Percentiles rank a stretch among this genome's conserved stretches.
These are phyloP conservation scores for Pseudofabraea citricarpa DNA, from an alignment of 2,329 filamentous ascomycete genomes.

Conservation along the genomic window DNA sequence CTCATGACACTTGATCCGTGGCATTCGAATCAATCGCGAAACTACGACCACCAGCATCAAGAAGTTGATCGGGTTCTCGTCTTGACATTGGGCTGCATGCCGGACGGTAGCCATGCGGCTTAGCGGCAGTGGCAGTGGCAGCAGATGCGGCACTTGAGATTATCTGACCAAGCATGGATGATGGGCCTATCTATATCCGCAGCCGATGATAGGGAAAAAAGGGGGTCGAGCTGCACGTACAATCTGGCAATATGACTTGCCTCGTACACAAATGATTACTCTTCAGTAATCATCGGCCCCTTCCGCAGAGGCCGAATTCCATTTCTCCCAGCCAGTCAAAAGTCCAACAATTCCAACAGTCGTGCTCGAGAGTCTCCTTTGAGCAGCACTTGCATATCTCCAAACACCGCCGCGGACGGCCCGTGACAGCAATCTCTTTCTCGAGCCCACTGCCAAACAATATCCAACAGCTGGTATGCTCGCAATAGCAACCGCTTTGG, in stretches of 20 bases:
- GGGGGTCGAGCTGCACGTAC: too few species aligned
- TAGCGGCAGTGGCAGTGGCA: not conserved
- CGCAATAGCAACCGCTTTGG: not conserved
- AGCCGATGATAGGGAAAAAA: too few species aligned
- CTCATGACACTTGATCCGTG: not conserved
- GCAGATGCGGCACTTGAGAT: not conserved
- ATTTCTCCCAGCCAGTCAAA: slow-evolving; percentile 1
- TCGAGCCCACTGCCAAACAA: slow-evolving; percentile 2
- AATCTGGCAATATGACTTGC: too few species aligned
- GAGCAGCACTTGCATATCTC: slow-evolving; percentile 15
- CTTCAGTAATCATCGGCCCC: not conserved
- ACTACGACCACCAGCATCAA: not conserved
- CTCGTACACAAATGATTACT: too few species aligned
- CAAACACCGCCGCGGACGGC: slow-evolving; percentile 16
- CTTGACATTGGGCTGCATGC: not conserved
- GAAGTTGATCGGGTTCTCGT: too few species aligned
- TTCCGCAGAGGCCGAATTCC: not conserved
- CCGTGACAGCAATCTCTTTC: too few species aligned
- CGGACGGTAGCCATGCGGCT: too few species aligned
- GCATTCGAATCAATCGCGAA: not conserved
- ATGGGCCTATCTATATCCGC: too few species aligned
- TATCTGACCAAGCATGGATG: not conserved
- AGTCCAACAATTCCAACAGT: slow-evolving; percentile 10
- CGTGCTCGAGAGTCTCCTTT: slow-evolving; percentile 8
- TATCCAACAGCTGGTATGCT: not conserved